phyloP scores from a whole-genome alignment of 441 rosid species.

The Pelargonium myrrhifolium region DNA sequence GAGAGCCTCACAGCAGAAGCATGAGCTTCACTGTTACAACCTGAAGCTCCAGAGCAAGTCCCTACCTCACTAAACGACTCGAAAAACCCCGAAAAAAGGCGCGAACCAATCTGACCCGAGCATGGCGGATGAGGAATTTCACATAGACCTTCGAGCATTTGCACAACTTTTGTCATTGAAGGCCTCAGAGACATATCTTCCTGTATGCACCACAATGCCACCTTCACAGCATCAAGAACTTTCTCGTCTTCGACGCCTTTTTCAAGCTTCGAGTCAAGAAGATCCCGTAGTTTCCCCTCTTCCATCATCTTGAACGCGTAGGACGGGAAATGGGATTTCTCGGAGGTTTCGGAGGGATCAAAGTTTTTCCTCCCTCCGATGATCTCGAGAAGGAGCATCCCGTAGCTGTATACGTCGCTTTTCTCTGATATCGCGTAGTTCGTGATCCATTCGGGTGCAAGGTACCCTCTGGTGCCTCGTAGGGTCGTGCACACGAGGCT shows the following conservation, averaged over 20 bases:
- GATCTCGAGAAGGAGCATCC: conserved; percentile 84
- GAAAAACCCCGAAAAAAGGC: conserved; percentile 41
- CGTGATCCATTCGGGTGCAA: conserved; percentile 94
- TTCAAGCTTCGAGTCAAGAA: conserved; percentile 53
- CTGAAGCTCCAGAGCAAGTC: conserved; percentile 73
- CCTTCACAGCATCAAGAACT: conserved; percentile 48
- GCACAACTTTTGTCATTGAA: conserved; percentile 75
- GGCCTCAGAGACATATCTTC: conserved; percentile 82
- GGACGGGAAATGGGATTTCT: conserved; percentile 80
- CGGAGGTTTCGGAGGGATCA: conserved; percentile 46
- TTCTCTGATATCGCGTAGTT: conserved; percentile 91
- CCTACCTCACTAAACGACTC: conserved; percentile 56
- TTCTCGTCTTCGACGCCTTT: conserved; percentile 40
- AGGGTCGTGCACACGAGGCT: conserved; percentile 85
- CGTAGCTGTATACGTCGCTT: conserved; percentile 88
- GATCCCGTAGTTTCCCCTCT: conserved; percentile 62
- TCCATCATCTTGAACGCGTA: conserved; percentile 87
- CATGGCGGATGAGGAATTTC: conserved; percentile 54
- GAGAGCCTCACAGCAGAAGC: conserved; percentile 79
- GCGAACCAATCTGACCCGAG: conserved; percentile 57
- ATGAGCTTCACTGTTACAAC: conserved; percentile 53
- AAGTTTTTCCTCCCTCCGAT: conserved; percentile 86
- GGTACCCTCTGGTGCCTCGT: conserved; percentile 89
- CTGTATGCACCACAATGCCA: conserved; percentile 91
- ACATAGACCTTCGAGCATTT: conserved; percentile 92